Percentiles rank a stretch among this genome's conserved stretches.
Conservation (phyloP, 352 stramenopile genomes). For the Phytopythium oedochilum region DNA sequence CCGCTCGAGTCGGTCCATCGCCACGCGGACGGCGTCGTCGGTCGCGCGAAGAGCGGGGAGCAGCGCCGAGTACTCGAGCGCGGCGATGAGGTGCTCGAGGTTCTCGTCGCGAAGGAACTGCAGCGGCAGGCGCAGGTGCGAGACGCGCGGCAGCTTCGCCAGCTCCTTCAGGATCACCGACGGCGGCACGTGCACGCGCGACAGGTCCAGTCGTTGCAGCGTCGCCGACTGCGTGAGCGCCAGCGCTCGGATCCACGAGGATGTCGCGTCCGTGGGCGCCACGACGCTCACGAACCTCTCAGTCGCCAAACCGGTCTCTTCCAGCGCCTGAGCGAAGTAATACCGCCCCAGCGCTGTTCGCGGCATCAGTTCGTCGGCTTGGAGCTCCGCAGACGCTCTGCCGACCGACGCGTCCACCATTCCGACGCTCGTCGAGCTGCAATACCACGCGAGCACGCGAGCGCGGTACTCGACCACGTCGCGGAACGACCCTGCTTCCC, state of each 20-base stretch:
- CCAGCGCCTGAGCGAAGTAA: constrained; percentile 45
- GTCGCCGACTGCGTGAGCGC: constrained; percentile 43
- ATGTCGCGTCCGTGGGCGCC: constrained; percentile 38
- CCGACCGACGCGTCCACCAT: background rate
- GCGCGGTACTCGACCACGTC: constrained; percentile 35
- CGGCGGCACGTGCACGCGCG: constrained; percentile 38
- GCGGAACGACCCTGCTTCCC: constrained; percentile 7
- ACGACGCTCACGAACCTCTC: constrained; percentile 70
- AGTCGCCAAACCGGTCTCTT: constrained; percentile 32
- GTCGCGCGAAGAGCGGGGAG: constrained; percentile 48
- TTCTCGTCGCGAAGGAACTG: constrained; percentile 70
- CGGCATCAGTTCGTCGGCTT: constrained; percentile 27
- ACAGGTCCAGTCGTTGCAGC: constrained; percentile 64
- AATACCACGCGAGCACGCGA: constrained; percentile 34
- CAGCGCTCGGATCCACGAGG: constrained; percentile 60
- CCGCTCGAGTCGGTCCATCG: constrained; percentile 69
- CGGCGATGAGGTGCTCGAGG: constrained; percentile 66
- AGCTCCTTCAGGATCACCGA: constrained; percentile 66
- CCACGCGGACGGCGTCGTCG: constrained; percentile 46
- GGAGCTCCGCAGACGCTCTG: background rate
- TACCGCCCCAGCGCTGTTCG: constrained; percentile 31
- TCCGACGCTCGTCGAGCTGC: constrained; percentile 4
- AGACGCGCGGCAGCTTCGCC: constrained; percentile 39
- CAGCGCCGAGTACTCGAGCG: constrained; percentile 45
- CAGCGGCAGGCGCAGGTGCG: constrained; percentile 51